phyloP scores from a whole-genome alignment of 1,284 basidiomycete species.

The Puccinia novopanici region DNA sequence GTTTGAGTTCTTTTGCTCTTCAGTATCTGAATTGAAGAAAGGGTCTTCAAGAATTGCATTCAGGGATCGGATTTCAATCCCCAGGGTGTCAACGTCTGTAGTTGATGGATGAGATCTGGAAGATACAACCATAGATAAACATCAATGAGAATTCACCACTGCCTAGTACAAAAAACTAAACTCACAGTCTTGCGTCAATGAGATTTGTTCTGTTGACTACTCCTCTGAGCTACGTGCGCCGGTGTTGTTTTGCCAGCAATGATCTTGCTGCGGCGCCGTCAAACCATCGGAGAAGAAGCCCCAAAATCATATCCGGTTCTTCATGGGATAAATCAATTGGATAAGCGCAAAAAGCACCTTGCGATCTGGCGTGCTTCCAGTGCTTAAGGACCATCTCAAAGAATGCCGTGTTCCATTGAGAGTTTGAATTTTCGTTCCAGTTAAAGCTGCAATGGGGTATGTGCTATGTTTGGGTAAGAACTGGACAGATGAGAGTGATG shows the following conservation, averaged over 20 bases:
- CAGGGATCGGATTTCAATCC: too few relatives aligned
- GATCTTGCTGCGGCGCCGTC: neutral
- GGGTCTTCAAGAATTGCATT: too few relatives aligned
- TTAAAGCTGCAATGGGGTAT: conserved; percentile 1
- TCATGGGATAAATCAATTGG: neutral
- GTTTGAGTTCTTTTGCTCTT: too few relatives aligned
- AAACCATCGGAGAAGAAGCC: neutral
- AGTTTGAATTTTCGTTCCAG: neutral
- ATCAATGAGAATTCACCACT: neutral
- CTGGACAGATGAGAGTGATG: too few relatives aligned
- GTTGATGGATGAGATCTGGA: too few relatives aligned
- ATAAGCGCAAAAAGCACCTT: neutral
- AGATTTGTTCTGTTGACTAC: neutral
- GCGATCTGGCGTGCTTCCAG: neutral
- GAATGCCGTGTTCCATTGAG: neutral
- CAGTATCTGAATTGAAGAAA: too few relatives aligned
- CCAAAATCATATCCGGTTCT: neutral
- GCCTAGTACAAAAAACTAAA: neutral
- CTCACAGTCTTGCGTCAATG: neutral
- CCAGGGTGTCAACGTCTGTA: too few relatives aligned
- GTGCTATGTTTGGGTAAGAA: too few relatives aligned
- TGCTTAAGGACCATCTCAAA: neutral
- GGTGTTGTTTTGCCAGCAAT: neutral
- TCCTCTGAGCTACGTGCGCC: neutral
- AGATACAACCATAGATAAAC: neutral